Conservation (phyloP, 1,284 basidiomycete genomes). For the Mycena sp. region DNA sequence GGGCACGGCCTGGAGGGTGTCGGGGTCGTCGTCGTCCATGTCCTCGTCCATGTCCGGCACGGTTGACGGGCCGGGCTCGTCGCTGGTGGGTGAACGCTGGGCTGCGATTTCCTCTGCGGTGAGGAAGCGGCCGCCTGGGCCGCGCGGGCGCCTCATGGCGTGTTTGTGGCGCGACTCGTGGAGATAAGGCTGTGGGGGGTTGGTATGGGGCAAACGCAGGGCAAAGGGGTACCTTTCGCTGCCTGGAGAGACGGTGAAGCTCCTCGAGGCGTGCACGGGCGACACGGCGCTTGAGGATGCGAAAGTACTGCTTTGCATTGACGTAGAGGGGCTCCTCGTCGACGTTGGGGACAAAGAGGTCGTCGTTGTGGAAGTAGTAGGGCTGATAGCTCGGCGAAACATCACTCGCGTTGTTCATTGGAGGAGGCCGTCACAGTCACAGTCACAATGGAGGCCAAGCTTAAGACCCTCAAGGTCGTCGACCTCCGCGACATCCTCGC, state of each 20-base stretch:
- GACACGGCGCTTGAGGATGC: conserved; percentile 92
- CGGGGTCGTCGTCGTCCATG: conserved; percentile 37
- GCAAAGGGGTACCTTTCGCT: conserved; percentile 77
- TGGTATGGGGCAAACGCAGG: conserved; percentile 25
- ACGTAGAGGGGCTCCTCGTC: conserved; percentile 97
- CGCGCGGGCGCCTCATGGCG: conserved; percentile 95
- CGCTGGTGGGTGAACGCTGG: conserved; percentile 33
- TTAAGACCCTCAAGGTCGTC: conserved; percentile 74
- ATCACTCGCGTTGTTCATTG: conserved; percentile 68
- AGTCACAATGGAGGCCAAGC: conserved; percentile 61
- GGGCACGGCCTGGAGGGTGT: conserved; percentile 29
- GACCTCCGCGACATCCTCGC: conserved; percentile 73
- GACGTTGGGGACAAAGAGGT: conserved; percentile 47
- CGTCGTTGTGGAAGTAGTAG: conserved; percentile 43
- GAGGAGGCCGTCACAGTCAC: conserved; percentile 34
- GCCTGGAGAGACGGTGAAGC: conserved; percentile 88
- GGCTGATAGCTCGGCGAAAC: conserved; percentile 66
- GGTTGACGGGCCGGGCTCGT: conserved; percentile 42
- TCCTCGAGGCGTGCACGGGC: conserved; percentile 92
- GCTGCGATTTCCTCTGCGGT: conserved; percentile 93
- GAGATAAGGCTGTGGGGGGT: conserved; percentile 81
- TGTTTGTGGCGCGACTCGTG: conserved; percentile 98
- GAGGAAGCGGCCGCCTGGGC: conserved; percentile 96
- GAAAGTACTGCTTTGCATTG: conserved; percentile 97
- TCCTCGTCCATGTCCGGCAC: conserved; percentile 40